Conservation (phyloP, 2,329 filamentous ascomycete species). For the Aureobasidium melanogenum region DNA sequence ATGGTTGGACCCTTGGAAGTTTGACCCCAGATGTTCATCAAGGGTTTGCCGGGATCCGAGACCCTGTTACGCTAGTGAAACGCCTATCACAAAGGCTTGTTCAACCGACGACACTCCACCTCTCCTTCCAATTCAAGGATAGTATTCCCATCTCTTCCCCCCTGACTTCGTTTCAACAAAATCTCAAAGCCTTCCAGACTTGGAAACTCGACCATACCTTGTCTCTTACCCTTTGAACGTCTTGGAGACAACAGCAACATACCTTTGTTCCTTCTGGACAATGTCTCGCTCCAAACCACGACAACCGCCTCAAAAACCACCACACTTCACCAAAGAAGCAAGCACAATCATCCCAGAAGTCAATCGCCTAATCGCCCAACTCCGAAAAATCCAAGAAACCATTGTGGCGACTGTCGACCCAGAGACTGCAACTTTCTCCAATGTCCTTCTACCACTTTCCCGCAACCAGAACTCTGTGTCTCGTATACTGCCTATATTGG, state of each 20-base stretch:
- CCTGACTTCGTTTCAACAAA: too few relatives aligned
- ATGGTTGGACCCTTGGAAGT: not conserved
- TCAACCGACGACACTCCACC: not conserved
- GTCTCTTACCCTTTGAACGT: not conserved
- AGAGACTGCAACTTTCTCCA: constrained; percentile 48
- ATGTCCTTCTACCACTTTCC: constrained; percentile 58
- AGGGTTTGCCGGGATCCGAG: not conserved
- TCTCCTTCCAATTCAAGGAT: not conserved
- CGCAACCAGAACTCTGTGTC: constrained; percentile 46
- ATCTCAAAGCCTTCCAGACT: not conserved
- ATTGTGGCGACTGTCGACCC: constrained; percentile 53
- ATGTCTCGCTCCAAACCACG: not conserved
- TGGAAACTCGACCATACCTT: too few relatives aligned
- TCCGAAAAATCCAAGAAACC: constrained; percentile 47
- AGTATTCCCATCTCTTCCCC: not conserved
- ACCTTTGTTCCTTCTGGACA: too few relatives aligned
- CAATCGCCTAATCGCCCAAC: constrained; percentile 28
- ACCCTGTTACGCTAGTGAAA: not conserved
- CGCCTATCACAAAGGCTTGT: not conserved
- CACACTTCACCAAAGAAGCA: constrained; percentile 66
- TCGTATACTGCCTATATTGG: constrained; percentile 45
- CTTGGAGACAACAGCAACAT: not conserved
- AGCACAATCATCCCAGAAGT: constrained; percentile 46
- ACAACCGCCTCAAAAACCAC: constrained; percentile 63
- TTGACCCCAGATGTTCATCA: not conserved